Evolutionary conservation across 2,329 filamentous ascomycete species (phyloP), one percentile per base, ranked within the genome.

Genomic region (Raffaelea deltoideospora): DNA sequence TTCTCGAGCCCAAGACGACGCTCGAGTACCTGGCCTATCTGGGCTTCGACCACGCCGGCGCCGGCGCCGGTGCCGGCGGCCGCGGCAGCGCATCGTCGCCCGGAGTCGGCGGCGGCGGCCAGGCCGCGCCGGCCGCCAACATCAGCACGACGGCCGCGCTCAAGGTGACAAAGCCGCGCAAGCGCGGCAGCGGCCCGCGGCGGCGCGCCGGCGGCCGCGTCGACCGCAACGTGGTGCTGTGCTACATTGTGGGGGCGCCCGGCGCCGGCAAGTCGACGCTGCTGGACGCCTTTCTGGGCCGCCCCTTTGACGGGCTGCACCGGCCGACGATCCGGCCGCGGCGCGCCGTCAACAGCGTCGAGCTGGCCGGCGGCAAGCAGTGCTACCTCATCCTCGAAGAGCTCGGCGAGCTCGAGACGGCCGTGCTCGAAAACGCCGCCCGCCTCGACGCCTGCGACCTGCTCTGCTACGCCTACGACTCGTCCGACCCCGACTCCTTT

Each of bases 321-420:
- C 79, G 82, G 43, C 90, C 90, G 0, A 98, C 90, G 3, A 96
- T 98, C 55, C 90, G 94, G 51, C 86, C 90, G 3, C 80, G 85
- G 10, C 82, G 84, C 4, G 87, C 86, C 0, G 90, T 98, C 45
- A 96, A 98, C 54, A 94, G 84, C 40, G 90, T 98, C 15, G 90
- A 98, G 53, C 71, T 98, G 1, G 86, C 85, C 32, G 90, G 90
- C 10, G 90, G 90, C 35, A 94, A 93, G 55, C 90, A 98, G 58
- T 93, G 87, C 55, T 96, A 98, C 53, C 68, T 98, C 24, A 96
- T 98, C 41, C 67, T 96, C 19, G 84, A 94, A 51, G 90, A 98
- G 57, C 76, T 96, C 1, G 90, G 90, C 24, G 86, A 96, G 56
- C 66, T 94, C n/a, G 90, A 96, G 55, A 81, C 85, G 0, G 90